Conservation (phyloP, 192 early-diverging fungal species). For the Umbelopsis sp. region DNA sequence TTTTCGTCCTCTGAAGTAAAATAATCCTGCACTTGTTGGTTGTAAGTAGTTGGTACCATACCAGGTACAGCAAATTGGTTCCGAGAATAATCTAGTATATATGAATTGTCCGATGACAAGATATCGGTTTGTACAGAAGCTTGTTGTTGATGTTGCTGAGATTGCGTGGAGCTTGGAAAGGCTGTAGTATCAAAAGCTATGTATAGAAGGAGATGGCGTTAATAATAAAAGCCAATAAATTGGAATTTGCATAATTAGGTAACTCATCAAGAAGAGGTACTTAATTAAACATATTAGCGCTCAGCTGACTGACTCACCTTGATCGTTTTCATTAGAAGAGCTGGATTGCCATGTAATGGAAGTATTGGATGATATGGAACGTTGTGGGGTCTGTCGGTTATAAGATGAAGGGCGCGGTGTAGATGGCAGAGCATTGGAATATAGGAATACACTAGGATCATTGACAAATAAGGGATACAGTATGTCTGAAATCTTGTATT, state of each 20-base stretch:
- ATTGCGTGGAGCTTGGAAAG: not conserved
- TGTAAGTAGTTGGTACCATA: not conserved
- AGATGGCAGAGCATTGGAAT: slow-evolving; percentile 25
- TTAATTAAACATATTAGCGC: too few species aligned
- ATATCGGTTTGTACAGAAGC: slow-evolving; percentile 16
- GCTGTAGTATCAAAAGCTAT: not conserved
- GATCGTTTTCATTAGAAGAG: slow-evolving; percentile 13
- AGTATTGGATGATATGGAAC: slow-evolving; percentile 7
- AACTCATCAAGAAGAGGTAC: not conserved
- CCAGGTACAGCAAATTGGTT: not conserved
- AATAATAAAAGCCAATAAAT: not conserved
- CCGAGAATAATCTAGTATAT: slow-evolving; percentile 8
- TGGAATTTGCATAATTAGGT: not conserved
- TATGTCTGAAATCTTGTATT: slow-evolving; percentile 73
- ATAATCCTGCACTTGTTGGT: not conserved
- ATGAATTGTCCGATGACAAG: slow-evolving; percentile 15
- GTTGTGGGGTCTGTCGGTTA: not conserved
- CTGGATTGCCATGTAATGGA: slow-evolving; percentile 13
- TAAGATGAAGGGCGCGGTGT: not conserved
- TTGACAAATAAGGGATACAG: slow-evolving; percentile 78
- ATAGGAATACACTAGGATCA: slow-evolving; percentile 68
- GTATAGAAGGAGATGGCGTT: not conserved
- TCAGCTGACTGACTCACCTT: not conserved
- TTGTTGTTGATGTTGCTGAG: not conserved
- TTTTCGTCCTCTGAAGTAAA: not conserved